A percentile compares a stretch with the other conserved stretches of the same genome.
phyloP scores from a whole-genome alignment of 768 basidiomycete genomes.

The Hysterangium stoloniferum region DNA sequence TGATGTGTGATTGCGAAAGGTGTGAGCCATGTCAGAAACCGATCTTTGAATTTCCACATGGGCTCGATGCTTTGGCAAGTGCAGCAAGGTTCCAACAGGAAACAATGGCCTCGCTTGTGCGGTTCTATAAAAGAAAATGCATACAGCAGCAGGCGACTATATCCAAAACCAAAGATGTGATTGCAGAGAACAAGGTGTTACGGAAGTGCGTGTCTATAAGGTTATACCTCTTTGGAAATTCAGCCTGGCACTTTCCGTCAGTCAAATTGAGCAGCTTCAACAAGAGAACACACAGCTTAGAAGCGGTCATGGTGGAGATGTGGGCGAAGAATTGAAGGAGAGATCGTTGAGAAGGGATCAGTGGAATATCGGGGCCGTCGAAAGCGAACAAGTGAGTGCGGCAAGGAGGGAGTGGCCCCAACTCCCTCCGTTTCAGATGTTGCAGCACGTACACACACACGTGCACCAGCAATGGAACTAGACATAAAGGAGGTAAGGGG shows the following conservation, averaged over 20 bases:
- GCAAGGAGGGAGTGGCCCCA: too few species aligned
- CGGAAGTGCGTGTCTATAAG: conserved; percentile 38
- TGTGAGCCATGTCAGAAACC: too few species aligned
- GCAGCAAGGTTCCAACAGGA: conserved; percentile 80
- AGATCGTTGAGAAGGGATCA: too few species aligned
- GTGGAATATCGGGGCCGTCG: too few species aligned
- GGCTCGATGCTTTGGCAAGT: conserved; percentile 57
- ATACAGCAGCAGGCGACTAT: conserved; percentile 46
- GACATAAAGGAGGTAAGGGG: too few species aligned
- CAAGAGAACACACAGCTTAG: conserved; percentile 6
- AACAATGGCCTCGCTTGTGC: conserved; percentile 58
- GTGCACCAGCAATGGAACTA: too few species aligned
- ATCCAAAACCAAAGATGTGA: conserved; percentile 45
- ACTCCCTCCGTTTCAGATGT: too few species aligned
- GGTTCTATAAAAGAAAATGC: conserved; percentile 51
- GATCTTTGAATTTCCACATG: too few species aligned
- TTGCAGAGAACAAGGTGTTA: conserved; percentile 37
- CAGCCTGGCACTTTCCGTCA: neutral
- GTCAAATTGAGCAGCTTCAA: conserved; percentile 8
- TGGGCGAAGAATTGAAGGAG: too few species aligned
- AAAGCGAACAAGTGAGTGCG: too few species aligned
- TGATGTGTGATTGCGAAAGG: too few species aligned
- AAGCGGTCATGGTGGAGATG: neutral
- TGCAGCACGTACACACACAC: too few species aligned
- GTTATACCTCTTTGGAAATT: neutral